These are phyloP conservation scores for Nidula microcarpa DNA, from an alignment of 768 basidiomycete species.

Conservation along the genomic window DNA sequence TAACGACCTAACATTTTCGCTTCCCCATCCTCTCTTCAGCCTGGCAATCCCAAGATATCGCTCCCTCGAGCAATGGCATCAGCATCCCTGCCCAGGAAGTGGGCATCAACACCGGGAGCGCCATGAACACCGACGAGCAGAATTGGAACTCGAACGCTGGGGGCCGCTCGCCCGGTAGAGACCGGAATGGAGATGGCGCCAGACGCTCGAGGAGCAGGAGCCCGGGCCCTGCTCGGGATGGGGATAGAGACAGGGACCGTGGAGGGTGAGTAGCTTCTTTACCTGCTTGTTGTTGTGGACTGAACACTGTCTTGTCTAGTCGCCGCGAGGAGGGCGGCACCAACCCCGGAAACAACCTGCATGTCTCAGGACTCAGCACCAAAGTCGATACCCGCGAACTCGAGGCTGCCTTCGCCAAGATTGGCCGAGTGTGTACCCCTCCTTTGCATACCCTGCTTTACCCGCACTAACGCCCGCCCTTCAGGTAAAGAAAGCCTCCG, in stretches of 20 bases:
- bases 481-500: slow-evolving; percentile 49
- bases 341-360: slow-evolving; percentile 66
- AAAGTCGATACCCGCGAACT: slow-evolving; percentile 79
- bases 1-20: slow-evolving; percentile 34
- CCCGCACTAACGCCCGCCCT: background rate
- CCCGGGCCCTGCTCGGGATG: slow-evolving; percentile 45
- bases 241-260: slow-evolving; percentile 28
- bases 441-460: background rate
- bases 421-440: slow-evolving; percentile 43
- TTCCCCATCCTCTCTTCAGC: slow-evolving; percentile 45
- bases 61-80: slow-evolving; percentile 60
- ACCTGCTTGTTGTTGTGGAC: slow-evolving; percentile 8
- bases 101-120: slow-evolving; percentile 31
- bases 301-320: slow-evolving; percentile 11
- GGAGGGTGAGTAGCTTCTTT: slow-evolving; percentile 39
- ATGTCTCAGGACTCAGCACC: slow-evolving; percentile 56
- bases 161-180: slow-evolving; percentile 38
- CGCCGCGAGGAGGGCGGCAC: slow-evolving; percentile 49
- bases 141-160: slow-evolving; percentile 42
- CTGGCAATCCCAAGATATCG: slow-evolving; percentile 84
- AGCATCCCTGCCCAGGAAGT: slow-evolving; percentile 65
- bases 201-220: slow-evolving; percentile 78
- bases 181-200: slow-evolving; percentile 46
- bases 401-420: slow-evolving; percentile 83
- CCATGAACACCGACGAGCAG: slow-evolving; percentile 51